Percentiles rank a stretch among this genome's conserved stretches.
phyloP scores from a whole-genome alignment of 306 rosid genomes.

The Pterocarpus macrocarpus region DNA sequence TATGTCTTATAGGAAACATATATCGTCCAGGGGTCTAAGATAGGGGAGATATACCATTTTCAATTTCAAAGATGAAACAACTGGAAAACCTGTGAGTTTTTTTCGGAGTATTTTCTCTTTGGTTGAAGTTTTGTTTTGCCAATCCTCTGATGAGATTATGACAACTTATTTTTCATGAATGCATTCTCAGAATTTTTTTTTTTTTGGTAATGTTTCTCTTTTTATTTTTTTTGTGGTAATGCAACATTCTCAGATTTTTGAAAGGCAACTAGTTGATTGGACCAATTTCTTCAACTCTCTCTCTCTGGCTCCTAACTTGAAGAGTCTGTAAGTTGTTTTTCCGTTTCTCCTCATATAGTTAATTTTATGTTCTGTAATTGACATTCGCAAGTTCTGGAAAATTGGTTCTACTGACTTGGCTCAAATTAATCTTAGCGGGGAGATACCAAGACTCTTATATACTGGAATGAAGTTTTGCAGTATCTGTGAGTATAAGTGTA shows the following conservation, averaged over 20 bases:
- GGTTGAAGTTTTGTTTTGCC: background rate
- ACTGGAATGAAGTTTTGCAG: conserved; percentile 98
- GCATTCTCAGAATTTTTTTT: background rate
- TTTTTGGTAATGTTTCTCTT: no score
- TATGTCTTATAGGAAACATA: background rate
- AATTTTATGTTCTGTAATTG: background rate
- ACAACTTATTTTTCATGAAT: background rate
- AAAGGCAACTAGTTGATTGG: conserved; percentile 86
- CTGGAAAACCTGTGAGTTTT: conserved; percentile 83
- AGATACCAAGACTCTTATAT: conserved; percentile 89
- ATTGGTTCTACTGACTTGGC: conserved; percentile 77
- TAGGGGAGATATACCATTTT: conserved; percentile 96
- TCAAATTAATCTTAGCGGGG: conserved; percentile 87
- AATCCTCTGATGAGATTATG: background rate
- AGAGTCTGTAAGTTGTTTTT: conserved; percentile 76
- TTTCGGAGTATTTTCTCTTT: background rate
- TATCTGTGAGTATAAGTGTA: conserved; percentile 78
- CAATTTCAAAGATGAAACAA: conserved; percentile 90
- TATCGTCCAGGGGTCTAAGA: conserved; percentile 70
- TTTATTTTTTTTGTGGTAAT: no score
- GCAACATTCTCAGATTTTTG: conserved; percentile 60
- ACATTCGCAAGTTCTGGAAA: conserved; percentile 23
- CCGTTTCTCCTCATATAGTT: background rate
- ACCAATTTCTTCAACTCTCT: conserved; percentile 92
- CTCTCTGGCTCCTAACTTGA: conserved; percentile 95